Evolutionary conservation across 2,329 filamentous ascomycete species (phyloP).

Genomic region (Fusarium avenaceum): DNA sequence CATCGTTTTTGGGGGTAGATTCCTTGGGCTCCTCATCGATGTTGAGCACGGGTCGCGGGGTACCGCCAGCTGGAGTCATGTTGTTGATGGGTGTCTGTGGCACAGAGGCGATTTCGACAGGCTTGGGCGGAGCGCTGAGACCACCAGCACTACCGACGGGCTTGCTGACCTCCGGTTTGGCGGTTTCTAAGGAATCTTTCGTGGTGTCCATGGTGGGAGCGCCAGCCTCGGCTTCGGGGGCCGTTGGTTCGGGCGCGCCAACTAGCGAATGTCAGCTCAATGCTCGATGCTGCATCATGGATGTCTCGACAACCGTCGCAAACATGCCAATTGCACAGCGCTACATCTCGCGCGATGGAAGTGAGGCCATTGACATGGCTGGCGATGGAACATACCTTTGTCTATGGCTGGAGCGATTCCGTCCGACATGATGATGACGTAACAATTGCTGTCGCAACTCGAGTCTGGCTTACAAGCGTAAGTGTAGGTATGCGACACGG

Average conservation of each 20-base stretch:
- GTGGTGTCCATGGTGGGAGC: slow-evolving; percentile 48
- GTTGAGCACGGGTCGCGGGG: slow-evolving; percentile 54
- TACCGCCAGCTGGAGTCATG: slow-evolving; percentile 54
- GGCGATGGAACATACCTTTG: slow-evolving; percentile 52
- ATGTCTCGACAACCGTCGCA: slow-evolving; percentile 6
- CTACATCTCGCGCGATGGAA: slow-evolving; percentile 5
- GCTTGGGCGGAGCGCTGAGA: slow-evolving; percentile 48
- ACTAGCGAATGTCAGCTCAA: slow-evolving; percentile 46
- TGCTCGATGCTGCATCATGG: slow-evolving; percentile 5
- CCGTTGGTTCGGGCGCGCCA: slow-evolving; percentile 49
- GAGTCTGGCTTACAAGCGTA: slow-evolving; percentile 35
- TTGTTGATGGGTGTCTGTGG: slow-evolving; percentile 55
- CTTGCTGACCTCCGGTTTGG: slow-evolving; percentile 44
- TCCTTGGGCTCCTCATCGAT: slow-evolving; percentile 52
- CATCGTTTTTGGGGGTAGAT: slow-evolving; percentile 37
- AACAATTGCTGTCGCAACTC: slow-evolving; percentile 45
- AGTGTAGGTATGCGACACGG: slow-evolving; percentile 27
- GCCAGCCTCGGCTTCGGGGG: slow-evolving; percentile 48
- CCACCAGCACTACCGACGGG: slow-evolving; percentile 30
- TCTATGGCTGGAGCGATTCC: slow-evolving; percentile 53
- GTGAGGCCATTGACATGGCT: slow-evolving; percentile 26
- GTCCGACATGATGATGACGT: slow-evolving; percentile 56
- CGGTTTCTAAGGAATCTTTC: slow-evolving; percentile 40
- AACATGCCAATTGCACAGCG: slow-evolving; percentile 35
- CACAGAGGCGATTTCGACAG: slow-evolving; percentile 55